Base-by-base conservation (phyloP, 768 basidiomycete genomes). In the Leucocoprinus sp. region DNA sequence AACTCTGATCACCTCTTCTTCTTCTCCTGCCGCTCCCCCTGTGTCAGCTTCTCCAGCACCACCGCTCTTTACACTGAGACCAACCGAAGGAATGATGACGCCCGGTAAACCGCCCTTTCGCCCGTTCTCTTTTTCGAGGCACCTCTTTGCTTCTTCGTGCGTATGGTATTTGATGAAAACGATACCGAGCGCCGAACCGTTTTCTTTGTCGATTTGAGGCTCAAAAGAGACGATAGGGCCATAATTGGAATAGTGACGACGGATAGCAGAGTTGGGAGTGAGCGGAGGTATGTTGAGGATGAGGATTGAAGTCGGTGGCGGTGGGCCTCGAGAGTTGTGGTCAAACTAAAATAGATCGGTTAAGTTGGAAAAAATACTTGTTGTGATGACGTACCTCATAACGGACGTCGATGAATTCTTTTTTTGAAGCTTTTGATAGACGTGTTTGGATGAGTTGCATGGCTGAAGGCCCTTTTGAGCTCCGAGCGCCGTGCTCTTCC, bases 131-230 rank as follows among this genome's bases (percentile, higher is more conserved):
- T 68, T 71, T 48, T 72, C 72, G 18, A 85, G 70, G 49, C 86
- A 91, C 36, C 63, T 56, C 45, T 69, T 71, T 4, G 91, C 92
- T 35, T 86, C 82, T 12, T 81, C 79, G 50, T 82, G 78, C 0
- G 74, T 65, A 14, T 62, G 56, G 56, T 67, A 97, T 52, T 75
- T 77, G 51, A 97, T 73, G 57, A 77, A 78, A 33, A 90, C 77
- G 33, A 97, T 76, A 2, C 93, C 93, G 1, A 96, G 74, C 1
- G 83, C 76, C 39, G 78, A 82, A 2, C 92, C 93, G n/a, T 80
- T 89, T 41, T 73, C 70, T 46, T 74, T 72, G 63, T 95, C 86
- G 48, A 85, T 76, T 55, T 91, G 85, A 8, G 81, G 73, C 47
- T 93, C 88, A 47, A 89, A 80, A 2, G 78, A 72, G 5, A 65